Percentiles rank a stretch among this genome's conserved stretches.
These are phyloP conservation scores for Candida fluviatilis DNA, from an alignment of 805 yeast genomes.

Conservation along the genomic window DNA sequence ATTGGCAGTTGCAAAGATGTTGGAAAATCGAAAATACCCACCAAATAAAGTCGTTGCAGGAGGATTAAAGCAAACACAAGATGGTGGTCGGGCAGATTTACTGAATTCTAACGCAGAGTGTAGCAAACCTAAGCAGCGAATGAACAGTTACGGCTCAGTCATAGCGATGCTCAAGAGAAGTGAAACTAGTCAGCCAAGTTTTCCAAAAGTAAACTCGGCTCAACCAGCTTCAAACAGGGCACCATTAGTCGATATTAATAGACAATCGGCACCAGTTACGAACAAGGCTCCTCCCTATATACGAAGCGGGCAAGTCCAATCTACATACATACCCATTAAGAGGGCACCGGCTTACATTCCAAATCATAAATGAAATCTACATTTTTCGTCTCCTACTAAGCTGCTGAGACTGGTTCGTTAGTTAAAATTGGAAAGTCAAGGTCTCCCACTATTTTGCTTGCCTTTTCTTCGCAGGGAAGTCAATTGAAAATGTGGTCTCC, in stretches of 20 bases:
- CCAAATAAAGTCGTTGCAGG: neutral
- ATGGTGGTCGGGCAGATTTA: too few relatives aligned
- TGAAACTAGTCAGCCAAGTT: neutral
- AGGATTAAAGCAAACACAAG: too few relatives aligned
- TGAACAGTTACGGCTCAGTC: neutral
- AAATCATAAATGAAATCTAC: neutral
- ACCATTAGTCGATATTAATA: neutral
- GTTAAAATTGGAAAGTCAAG: too few relatives aligned
- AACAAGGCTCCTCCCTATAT: constrained; percentile 9
- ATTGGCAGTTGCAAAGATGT: neutral
- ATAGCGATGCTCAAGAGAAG: neutral
- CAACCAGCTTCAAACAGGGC: neutral
- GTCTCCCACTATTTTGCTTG: neutral
- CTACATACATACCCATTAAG: neutral
- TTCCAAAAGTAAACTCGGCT: neutral
- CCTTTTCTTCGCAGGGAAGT: too few relatives aligned
- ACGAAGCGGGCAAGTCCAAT: constrained; percentile 2
- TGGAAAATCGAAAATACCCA: neutral
- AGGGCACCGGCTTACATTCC: constrained; percentile 3
- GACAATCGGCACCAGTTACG: neutral
- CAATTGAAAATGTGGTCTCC: neutral
- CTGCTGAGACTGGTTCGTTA: neutral
- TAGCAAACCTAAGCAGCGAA: neutral
- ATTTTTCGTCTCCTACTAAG: neutral
- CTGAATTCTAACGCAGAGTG: neutral